Conservation (phyloP, 305 asterid species). For the Euphrasia arctica region DNA sequence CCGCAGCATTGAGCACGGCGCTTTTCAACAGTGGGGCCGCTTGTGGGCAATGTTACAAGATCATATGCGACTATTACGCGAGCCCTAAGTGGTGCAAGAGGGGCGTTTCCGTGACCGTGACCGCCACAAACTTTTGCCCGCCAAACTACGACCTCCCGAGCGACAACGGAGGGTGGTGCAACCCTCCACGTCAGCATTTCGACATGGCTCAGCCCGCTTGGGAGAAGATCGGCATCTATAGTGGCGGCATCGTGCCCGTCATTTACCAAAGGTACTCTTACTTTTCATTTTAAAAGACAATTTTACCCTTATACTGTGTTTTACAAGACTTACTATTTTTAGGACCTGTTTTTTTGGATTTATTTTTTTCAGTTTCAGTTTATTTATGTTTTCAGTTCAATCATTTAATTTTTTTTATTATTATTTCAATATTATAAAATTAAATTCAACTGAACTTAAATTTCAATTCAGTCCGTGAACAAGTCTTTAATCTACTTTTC, state of each 20-base stretch:
- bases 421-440: too few species aligned
- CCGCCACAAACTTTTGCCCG: slow-evolving; percentile 72
- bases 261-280: slow-evolving; percentile 47
- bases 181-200: slow-evolving; percentile 70
- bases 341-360: too few species aligned
- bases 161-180: slow-evolving; percentile 78
- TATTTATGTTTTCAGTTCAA: too few species aligned
- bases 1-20: slow-evolving; percentile 73
- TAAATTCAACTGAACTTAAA: too few species aligned
- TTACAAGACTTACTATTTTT: too few species aligned
- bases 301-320: too few species aligned
- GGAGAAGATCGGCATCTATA: slow-evolving; percentile 56
- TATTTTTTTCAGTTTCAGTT: too few species aligned
- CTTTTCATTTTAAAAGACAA: too few species aligned
- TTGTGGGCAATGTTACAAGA: slow-evolving; percentile 61
- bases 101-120: slow-evolving; percentile 49
- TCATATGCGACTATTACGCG: slow-evolving; percentile 44
- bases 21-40: slow-evolving; percentile 55
- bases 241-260: slow-evolving; percentile 67
- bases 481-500: too few species aligned
- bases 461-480: too few species aligned
- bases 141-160: slow-evolving; percentile 56
- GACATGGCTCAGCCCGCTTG: slow-evolving; percentile 77
- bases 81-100: slow-evolving; percentile 44
- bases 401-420: too few species aligned